Percentiles rank a stretch among this genome's conserved stretches.
phyloP scores from a whole-genome alignment of 345 rosid genomes.

The Salix brachista region DNA sequence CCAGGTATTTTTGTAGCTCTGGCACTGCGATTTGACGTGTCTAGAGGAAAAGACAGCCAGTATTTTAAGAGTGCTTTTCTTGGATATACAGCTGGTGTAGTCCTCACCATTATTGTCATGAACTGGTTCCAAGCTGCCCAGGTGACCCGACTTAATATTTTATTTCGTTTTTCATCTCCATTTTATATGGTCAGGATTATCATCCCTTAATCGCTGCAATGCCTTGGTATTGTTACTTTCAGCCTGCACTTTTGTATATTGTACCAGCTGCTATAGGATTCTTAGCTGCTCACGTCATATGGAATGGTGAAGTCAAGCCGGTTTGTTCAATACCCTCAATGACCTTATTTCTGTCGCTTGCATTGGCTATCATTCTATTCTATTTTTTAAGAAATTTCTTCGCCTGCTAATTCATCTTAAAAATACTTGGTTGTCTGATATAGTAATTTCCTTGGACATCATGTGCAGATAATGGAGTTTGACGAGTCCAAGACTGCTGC shows the following conservation, averaged over 20 bases:
- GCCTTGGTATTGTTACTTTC: constrained; percentile 18
- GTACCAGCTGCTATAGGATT: constrained; percentile 92
- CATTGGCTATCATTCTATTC: neutral
- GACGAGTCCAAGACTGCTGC: constrained; percentile 56
- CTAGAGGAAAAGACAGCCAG: constrained; percentile 78
- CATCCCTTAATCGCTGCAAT: neutral
- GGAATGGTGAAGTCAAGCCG: constrained; percentile 94
- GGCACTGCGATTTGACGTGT: constrained; percentile 88
- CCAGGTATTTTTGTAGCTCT: constrained; percentile 96
- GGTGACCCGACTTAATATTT: constrained; percentile 33
- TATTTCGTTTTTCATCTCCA: neutral
- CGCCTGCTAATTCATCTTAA: neutral
- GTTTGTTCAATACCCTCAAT: constrained; percentile 38
- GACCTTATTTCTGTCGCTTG: neutral
- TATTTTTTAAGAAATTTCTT: neutral
- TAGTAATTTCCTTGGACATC: neutral
- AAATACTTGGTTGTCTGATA: neutral
- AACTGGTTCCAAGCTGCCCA: constrained; percentile 99
- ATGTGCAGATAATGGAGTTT: constrained; percentile 78
- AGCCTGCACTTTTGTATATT: constrained; percentile 97
- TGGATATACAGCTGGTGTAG: constrained; percentile 69
- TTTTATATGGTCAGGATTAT: neutral
- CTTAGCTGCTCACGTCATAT: constrained; percentile 82
- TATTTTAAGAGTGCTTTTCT: constrained; percentile 94
- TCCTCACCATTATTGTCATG: constrained; percentile 91